These are phyloP conservation scores for Pseudoneurospora amorphoporcata DNA, from an alignment of 495 filamentous ascomycete species.

Conservation along the genomic window DNA sequence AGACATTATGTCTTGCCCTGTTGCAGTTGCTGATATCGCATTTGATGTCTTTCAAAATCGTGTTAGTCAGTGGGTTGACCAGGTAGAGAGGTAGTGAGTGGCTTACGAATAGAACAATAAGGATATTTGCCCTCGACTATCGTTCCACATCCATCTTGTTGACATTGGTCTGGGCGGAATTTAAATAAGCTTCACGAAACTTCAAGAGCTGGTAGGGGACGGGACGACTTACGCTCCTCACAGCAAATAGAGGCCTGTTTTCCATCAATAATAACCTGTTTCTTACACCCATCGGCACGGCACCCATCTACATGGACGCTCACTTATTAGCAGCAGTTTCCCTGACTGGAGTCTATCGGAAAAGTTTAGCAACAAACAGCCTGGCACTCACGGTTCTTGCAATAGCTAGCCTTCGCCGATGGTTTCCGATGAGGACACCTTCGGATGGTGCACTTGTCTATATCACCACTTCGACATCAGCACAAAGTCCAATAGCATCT, in stretches of 20 bases:
- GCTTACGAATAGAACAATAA: conserved; percentile 18
- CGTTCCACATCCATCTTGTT: conserved; percentile 11
- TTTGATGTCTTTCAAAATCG: conserved; percentile 11
- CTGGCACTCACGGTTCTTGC: conserved; percentile 9
- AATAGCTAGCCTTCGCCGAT: conserved; percentile 3
- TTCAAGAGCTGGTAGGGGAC: background rate
- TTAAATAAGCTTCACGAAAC: background rate
- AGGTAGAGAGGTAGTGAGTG: background rate
- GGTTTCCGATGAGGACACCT: conserved; percentile 7
- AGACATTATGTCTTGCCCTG: conserved; percentile 4
- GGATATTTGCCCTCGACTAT: conserved; percentile 9
- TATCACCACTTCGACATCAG: background rate
- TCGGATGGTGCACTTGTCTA: conserved; percentile 16
- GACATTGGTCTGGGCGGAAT: conserved; percentile 9
- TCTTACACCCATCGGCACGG: conserved; percentile 14
- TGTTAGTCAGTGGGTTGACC: background rate
- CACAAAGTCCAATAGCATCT: background rate
- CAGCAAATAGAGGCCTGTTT: conserved; percentile 11
- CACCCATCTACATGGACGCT: conserved; percentile 7
- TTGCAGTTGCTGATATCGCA: conserved; percentile 11
- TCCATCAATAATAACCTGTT: conserved; percentile 4
- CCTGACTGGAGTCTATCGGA: background rate
- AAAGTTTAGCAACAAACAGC: background rate
- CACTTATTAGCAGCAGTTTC: background rate
- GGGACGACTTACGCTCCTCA: conserved; percentile 9